phyloP scores from a whole-genome alignment of 1,284 basidiomycete species.

The Athelia sp. region DNA sequence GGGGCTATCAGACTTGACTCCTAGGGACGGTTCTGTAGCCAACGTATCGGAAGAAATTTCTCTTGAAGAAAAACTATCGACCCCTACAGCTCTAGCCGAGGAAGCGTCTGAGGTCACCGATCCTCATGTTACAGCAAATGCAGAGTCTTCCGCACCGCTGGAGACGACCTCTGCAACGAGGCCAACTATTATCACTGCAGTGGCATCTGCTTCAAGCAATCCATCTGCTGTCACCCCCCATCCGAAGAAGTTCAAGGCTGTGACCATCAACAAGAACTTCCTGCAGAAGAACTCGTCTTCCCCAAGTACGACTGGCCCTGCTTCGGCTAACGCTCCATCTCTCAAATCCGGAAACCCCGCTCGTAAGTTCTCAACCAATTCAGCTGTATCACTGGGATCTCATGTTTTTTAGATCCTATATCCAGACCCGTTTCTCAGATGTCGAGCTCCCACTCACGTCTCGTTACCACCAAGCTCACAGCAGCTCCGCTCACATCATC shows the following conservation, averaged over 20 bases:
- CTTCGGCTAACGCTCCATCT: slow-evolving; percentile 31
- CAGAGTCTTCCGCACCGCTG: background rate
- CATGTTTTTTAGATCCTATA: slow-evolving; percentile 22
- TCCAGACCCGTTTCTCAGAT: slow-evolving; percentile 54
- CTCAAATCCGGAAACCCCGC: slow-evolving; percentile 45
- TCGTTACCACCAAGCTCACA: slow-evolving; percentile 83
- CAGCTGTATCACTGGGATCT: background rate
- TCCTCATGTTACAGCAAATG: background rate
- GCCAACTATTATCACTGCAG: slow-evolving; percentile 29
- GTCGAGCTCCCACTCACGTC: slow-evolving; percentile 62
- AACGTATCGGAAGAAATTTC: slow-evolving; percentile 19
- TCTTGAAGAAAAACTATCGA: slow-evolving; percentile 1
- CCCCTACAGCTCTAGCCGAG: background rate
- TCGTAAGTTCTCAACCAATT: slow-evolving; percentile 36
- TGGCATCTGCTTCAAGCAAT: background rate
- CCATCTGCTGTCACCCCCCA: slow-evolving; percentile 37
- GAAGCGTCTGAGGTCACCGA: background rate
- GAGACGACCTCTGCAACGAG: slow-evolving; percentile 15
- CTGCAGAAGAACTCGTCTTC: slow-evolving; percentile 74
- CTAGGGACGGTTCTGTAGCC: slow-evolving; percentile 33
- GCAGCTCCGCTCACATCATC: slow-evolving; percentile 51
- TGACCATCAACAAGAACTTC: slow-evolving; percentile 93
- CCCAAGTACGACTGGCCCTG: slow-evolving; percentile 31
- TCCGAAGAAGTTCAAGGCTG: slow-evolving; percentile 80
- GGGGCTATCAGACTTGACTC: slow-evolving; percentile 38